Evolutionary conservation across 2,329 filamentous ascomycete species (phyloP).

Genomic region (Monosporascus sp.): DNA sequence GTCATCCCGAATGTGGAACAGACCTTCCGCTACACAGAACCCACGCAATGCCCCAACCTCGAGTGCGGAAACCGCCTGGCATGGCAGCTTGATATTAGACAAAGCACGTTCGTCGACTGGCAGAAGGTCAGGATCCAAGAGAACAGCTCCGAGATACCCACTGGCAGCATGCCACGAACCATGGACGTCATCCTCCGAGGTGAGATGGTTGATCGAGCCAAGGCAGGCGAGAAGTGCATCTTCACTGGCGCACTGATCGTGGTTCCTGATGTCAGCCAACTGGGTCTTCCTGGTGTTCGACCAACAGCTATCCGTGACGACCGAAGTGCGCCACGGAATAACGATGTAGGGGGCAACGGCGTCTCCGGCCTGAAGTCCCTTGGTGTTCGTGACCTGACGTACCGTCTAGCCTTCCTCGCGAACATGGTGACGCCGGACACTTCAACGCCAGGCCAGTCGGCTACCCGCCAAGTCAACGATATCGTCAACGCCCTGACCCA

Average conservation of each 20-base stretch:
- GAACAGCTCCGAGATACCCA: conserved; percentile 96
- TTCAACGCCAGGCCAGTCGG: conserved; percentile 69
- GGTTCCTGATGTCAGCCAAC: conserved; percentile 91
- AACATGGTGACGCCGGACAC: conserved; percentile 94
- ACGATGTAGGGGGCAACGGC: conserved; percentile 77
- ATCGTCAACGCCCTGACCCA: conserved; percentile 81
- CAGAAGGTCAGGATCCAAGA: conserved; percentile 98
- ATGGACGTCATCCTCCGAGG: conserved; percentile 96
- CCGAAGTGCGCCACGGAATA: conserved; percentile 63
- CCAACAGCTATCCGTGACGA: conserved; percentile 83
- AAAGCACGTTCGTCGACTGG: conserved; percentile 98
- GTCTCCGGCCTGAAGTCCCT: conserved; percentile 86
- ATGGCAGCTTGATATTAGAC: conserved; percentile 96
- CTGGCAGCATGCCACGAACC: conserved; percentile 95
- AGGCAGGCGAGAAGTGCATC: conserved; percentile 96
- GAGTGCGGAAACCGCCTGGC: conserved; percentile 83
- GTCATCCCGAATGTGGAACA: conserved; percentile 90
- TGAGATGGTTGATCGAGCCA: conserved; percentile 95
- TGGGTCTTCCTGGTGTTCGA: conserved; percentile 79
- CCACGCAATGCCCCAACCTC: conserved; percentile 86
- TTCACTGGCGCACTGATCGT: conserved; percentile 96
- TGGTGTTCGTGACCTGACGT: conserved; percentile 91
- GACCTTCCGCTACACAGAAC: conserved; percentile 95
- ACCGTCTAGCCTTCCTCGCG: conserved; percentile 90
- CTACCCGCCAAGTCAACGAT: conserved; percentile 72